Evolutionary conservation across 305 asterid species (phyloP), one percentile per base, ranked within the genome.

Genomic region (Stenogyne calaminthoides): DNA sequence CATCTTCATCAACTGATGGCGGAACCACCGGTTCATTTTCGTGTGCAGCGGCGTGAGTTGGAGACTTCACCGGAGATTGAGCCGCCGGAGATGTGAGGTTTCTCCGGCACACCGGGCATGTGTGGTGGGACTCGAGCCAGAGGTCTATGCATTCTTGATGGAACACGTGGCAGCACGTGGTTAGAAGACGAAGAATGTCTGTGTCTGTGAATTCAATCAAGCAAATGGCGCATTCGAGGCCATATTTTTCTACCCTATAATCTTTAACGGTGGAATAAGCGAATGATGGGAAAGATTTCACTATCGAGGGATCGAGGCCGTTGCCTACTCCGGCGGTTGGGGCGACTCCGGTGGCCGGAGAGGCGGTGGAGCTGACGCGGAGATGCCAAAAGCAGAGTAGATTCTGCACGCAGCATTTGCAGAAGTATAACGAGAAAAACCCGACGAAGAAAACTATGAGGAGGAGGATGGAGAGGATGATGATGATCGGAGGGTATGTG

Each of bases 201-300:
- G 58, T 69, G 37, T 79, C 88, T 2, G 68, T 78, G 57, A 93
- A 91, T 47, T 93, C 98, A 1, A 85, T 78, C 75, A 93, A 55
- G 76, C 97, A 93, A 58, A 93, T 90, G 20, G 98, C 97, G 77
- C 98, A 93, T 69, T 93, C 98, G 1, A 91, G 78, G 3, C 96
- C 97, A 14, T 84, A 91, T 36, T 79, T 80, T 20, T 89, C 97
- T 77, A 76, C 85, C 6, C 88, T 59, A 65, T 81, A 87, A 14
- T 80, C 93, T 65, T 94, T 89, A 16, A 94, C 96, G 18, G 73
- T 84, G 0, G 97, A 87, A 57, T 94, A 94, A 0, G 80, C 44
- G 83, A 94, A 94, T 0, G 87, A 84, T 0, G 98, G 98, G 55
- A 86, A 94, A 0, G 92, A 82, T 2, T 87, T 73, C 3, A 89